Conservation (phyloP, 208 protist species). For the Leishmania turanica region DNA sequence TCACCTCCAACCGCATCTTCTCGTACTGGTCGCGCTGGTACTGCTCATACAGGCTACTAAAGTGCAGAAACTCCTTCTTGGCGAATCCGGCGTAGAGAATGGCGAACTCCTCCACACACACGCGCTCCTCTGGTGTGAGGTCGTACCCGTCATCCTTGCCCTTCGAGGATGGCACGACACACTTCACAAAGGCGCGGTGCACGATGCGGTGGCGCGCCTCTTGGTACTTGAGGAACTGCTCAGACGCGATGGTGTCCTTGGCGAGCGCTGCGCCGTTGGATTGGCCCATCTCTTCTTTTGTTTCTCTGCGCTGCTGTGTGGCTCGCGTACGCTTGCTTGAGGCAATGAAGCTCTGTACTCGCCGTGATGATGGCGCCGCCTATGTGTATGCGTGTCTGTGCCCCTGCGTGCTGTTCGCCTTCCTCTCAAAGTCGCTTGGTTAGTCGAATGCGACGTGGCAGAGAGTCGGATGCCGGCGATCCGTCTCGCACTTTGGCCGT, state of each 20-base stretch:
- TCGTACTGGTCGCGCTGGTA: slow-evolving; percentile 76
- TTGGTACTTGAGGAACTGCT: slow-evolving; percentile 77
- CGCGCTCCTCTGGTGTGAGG: slow-evolving; percentile 57
- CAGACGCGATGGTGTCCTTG: slow-evolving; percentile 68
- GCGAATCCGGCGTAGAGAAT: slow-evolving; percentile 70
- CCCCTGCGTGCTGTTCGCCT: neutral
- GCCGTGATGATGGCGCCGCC: neutral
- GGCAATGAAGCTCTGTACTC: neutral
- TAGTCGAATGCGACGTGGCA: neutral
- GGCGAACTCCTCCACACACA: slow-evolving; percentile 85
- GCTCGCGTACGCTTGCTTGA: neutral
- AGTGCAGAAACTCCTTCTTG: slow-evolving; percentile 68
- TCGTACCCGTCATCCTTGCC: slow-evolving; percentile 51
- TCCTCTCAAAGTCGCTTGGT: neutral
- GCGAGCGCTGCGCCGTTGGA: slow-evolving; percentile 48
- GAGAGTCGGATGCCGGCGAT: neutral
- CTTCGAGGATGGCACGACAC: slow-evolving; percentile 58
- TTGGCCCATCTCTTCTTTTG: slow-evolving; percentile 65
- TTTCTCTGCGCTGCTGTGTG: slow-evolving; percentile 1
- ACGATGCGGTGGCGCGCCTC: slow-evolving; percentile 60
- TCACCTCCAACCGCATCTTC: slow-evolving; percentile 57
- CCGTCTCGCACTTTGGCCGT: neutral
- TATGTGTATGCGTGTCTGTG: neutral
- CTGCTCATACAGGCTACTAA: slow-evolving; percentile 72
- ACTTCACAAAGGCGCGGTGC: slow-evolving; percentile 77